Evolutionary conservation across 345 rosid species (phyloP), one percentile per base, ranked within the genome.

Genomic region (Rhizophora apiculata): DNA sequence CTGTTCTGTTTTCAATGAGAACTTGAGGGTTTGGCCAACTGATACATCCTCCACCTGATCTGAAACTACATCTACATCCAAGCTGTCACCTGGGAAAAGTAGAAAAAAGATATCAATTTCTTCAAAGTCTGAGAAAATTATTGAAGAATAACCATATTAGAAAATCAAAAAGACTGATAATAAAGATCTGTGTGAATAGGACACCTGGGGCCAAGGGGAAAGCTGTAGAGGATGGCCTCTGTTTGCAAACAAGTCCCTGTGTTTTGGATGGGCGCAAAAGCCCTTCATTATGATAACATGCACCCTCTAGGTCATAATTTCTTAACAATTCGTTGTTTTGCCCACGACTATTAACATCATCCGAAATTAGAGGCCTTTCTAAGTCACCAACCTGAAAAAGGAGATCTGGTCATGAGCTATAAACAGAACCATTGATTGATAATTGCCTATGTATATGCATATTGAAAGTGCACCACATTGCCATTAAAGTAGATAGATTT

Each of bases 341-440:
- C 24, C 80, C 85, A 55, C 36, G 82, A 65, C 68, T 64, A 51
- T 77, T 78, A 10, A 52, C 90, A 65, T 77, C 77, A 74, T 87
- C 90, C 9, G 88, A 73, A 48, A 95, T 71, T 72, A 95, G 94
- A 29, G 96, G 94, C 73, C 92, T 81, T 68, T 88, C 93, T 71
- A 90, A 76, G 54, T 90, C 99, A 53, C 76, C 89, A 21, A 65
- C 77, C 97, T 91, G 66, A 49, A 71, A 71, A 71, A 15, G 18
- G 27, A 43, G n/a, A 39, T n/a, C 13, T 60, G 58, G 61, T 49
- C 21, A 43, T 43, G 49, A 63, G 62, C 69, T 62, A 66, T 51
- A 9, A 74, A 24, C 75, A 64, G 48, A 31, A 68, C 21, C 13
- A 11, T 55, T 22, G 11, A 55, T 5, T 55, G 29, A 9, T 55